phyloP scores from a whole-genome alignment of 192 early-diverging fungal genomes.

The Coemansia sp. region DNA sequence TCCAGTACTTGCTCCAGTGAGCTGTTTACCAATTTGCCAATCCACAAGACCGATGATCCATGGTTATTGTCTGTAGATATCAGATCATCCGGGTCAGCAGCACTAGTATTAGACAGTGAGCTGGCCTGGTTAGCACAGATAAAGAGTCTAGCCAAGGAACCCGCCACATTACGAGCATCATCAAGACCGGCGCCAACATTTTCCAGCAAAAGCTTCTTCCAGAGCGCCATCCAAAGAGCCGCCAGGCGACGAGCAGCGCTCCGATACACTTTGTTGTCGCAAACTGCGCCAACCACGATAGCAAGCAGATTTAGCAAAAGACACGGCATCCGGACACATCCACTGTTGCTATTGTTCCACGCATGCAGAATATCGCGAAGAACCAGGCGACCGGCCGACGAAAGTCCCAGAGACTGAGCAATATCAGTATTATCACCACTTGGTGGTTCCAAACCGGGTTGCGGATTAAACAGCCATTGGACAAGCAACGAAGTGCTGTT shows the following conservation, averaged over 20 bases:
- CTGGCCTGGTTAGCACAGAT: not conserved
- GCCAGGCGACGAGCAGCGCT: not conserved
- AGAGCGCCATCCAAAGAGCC: conserved; percentile 36
- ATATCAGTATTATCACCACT: not conserved
- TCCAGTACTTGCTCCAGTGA: conserved; percentile 10
- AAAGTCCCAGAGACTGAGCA: not conserved
- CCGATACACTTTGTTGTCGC: not conserved
- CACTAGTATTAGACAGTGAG: not conserved
- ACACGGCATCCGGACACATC: not conserved
- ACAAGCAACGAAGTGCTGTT: not conserved
- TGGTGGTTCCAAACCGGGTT: not conserved
- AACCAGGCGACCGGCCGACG: conserved; percentile 11
- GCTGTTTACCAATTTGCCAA: not conserved
- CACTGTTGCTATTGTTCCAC: conserved; percentile 3
- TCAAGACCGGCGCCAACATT: not conserved
- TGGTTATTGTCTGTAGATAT: not conserved
- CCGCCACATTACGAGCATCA: not conserved
- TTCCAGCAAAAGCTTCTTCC: conserved; percentile 19
- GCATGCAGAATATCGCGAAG: conserved; percentile 17
- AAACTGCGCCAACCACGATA: not conserved
- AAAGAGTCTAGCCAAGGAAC: conserved; percentile 1
- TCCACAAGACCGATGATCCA: not conserved
- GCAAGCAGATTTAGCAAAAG: conserved; percentile 8
- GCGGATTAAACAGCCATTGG: conserved; percentile 12
- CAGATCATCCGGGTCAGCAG: not conserved